Base-by-base conservation (phyloP, 1,139 yeast species). In the Saccharomyces uvarum region DNA sequence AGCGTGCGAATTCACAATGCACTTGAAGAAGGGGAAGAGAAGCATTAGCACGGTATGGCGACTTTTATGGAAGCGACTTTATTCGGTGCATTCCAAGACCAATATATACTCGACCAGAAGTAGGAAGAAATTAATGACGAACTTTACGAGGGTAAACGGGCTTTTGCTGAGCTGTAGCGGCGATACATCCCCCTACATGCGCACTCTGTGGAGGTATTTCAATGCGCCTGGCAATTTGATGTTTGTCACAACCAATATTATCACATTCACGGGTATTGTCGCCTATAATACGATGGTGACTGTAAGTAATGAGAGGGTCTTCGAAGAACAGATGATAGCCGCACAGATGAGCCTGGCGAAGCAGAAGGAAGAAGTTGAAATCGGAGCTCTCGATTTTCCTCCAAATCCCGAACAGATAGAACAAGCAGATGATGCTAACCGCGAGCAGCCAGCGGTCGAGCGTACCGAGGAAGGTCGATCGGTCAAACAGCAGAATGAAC, bases 171-270 rank as follows among this genome's bases (percentile, higher is more conserved):
- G 44, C 8, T 38, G 44, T 6, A 38, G 9, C 7, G n/a, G 44
- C 3, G 44, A 38, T 38, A 38, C 44, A 19, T 38, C 19, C 24
- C 44, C 44, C 9, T 38, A 38, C 19, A 16, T 38, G 44, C 44
- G 50, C 27, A 57, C 57, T 3, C 54, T 68, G 32, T 68, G 71
- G 71, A 57, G 57, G n/a, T 68, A 67, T 56, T 65, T 67, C 53
- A 67, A 67, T 57, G 64, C 69, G 1, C 71, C 71, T 7, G 66
- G 65, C 1, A 68, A 68, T 56, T 61, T 66, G 4, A 59, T 65
- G 61, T 68, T 68, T 55, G 69, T 68, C n/a, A 65, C 71, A 4
- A 65, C 69, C 6, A 68, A 68, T 55, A 54, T 68, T 2, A 61
- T 66, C 4, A 60, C 69, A 3, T 62, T 68, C 53, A 61, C 63